phyloP scores from a whole-genome alignment of 805 yeast species.

The Komagataella ulmi region DNA sequence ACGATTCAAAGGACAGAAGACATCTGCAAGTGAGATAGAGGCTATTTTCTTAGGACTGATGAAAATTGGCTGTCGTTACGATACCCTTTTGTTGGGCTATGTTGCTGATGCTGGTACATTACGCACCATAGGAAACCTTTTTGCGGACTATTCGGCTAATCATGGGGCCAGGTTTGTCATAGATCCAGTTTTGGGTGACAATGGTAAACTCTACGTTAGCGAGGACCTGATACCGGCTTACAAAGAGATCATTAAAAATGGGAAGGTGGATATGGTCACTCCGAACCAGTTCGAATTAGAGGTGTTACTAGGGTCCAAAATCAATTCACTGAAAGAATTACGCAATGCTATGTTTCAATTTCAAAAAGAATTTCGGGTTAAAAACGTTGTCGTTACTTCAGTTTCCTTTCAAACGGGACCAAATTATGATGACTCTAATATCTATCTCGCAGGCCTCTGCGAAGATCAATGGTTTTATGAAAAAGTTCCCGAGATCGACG shows the following conservation, averaged over 20 bases:
- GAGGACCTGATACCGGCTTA: constrained; percentile 40
- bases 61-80: constrained; percentile 36
- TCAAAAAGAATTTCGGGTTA: constrained; percentile 27
- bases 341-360: constrained; percentile 26
- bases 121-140: constrained; percentile 30
- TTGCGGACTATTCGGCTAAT: constrained; percentile 15
- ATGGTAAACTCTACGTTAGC: constrained; percentile 68
- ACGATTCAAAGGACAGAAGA: constrained; percentile 41
- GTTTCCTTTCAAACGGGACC: constrained; percentile 17
- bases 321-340: constrained; percentile 23
- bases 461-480: constrained; percentile 15
- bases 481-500: constrained; percentile 35
- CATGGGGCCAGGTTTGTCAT: constrained; percentile 39
- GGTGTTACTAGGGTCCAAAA: constrained; percentile 31
- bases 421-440: constrained; percentile 8
- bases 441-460: background rate
- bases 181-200: constrained; percentile 91
- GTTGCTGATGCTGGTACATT: constrained; percentile 51
- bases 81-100: constrained; percentile 70
- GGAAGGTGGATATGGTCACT: constrained; percentile 36
- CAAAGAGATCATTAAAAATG: constrained; percentile 27
- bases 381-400: constrained; percentile 47
- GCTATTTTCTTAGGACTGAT: constrained; percentile 44
- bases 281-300: constrained; percentile 75
- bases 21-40: constrained; percentile 28